Evolutionary conservation across 768 basidiomycete genomes (phyloP), one percentile per base, ranked within the genome.

Genomic region (Cystoderma amianthinum): DNA sequence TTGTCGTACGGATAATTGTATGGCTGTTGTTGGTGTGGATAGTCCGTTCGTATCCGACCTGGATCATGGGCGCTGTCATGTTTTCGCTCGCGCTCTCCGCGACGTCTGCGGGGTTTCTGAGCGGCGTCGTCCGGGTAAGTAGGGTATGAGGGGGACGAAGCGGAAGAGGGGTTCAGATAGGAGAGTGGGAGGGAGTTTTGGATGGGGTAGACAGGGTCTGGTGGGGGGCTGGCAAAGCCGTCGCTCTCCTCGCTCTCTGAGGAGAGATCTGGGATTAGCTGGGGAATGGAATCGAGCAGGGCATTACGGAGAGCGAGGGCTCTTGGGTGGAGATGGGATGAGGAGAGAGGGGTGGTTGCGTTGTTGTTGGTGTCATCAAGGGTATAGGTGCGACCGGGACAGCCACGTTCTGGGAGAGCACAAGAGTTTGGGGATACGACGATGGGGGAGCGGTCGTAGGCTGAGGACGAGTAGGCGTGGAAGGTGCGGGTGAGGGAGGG

Each of bases 401-500:
- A 84, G 21, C 85, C 85, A 45, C 88, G 79, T 50, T 77, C 85
- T 24, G 89, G 88, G 17, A 92, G 71, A 7, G 80, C 78, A 54
- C 86, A 89, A 24, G 69, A 59, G 54, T 89, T 86, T 22, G 82
- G 81, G 17, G 74, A 54, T 48, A 87, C 82, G 54, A 78, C 65
- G 55, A 91, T 85, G 44, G 87, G 86, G 3, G 83, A 76, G 44
- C 88, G 82, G 67, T 91, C 87, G 63, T 91, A 91, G 5, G 73
- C 63, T 3, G 77, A 55, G 20, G 82, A 60, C 48, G 75, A 79
- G 60, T 84, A 67, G 41, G 67, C 73, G 39, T 67, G 49, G 47
- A 68, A 74, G 17, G 68, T 72, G 41, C 67, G 60, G 9, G 74
- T 72, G 49, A 78, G 67, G 13, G 68, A 58, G 19, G 75, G 68